Percentiles rank a stretch among this genome's conserved stretches.
Conservation (phyloP, 257 asterid genomes). For the Nicotiana tomentosiformis region DNA sequence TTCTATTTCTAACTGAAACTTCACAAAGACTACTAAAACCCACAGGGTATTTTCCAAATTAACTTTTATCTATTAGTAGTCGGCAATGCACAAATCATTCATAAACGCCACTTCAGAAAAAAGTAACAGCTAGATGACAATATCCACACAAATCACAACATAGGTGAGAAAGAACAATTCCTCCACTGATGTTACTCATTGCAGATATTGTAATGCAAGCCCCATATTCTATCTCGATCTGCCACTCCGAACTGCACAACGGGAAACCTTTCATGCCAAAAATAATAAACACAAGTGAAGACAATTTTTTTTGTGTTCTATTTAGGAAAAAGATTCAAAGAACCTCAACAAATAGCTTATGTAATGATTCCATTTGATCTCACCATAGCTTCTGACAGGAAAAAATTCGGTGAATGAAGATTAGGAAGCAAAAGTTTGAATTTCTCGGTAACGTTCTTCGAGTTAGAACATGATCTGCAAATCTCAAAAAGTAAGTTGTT, state of each 20-base stretch:
- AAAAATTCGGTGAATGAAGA: background rate
- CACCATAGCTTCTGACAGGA: background rate
- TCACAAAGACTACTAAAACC: too few species aligned
- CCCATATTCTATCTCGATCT: conserved; percentile 32
- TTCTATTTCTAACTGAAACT: too few species aligned
- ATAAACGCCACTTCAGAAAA: too few species aligned
- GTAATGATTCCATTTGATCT: background rate
- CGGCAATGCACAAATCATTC: too few species aligned
- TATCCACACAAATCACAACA: background rate
- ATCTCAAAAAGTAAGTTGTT: background rate
- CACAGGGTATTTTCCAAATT: too few species aligned
- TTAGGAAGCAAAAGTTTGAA: background rate
- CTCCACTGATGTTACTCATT: conserved; percentile 29
- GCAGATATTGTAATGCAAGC: conserved; percentile 30
- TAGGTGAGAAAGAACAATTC: conserved; percentile 25
- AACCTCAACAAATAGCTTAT: background rate
- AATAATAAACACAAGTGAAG: conserved; percentile 12
- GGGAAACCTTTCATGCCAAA: conserved; percentile 32
- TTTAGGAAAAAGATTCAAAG: background rate
- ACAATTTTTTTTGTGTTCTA: background rate
- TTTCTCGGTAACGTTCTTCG: background rate
- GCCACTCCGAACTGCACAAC: conserved; percentile 38
- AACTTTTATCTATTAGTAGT: too few species aligned
- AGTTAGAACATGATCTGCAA: background rate
- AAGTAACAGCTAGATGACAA: too few species aligned